phyloP scores from a whole-genome alignment of 2,329 filamentous ascomycete genomes.

The Davidsoniella australis region DNA sequence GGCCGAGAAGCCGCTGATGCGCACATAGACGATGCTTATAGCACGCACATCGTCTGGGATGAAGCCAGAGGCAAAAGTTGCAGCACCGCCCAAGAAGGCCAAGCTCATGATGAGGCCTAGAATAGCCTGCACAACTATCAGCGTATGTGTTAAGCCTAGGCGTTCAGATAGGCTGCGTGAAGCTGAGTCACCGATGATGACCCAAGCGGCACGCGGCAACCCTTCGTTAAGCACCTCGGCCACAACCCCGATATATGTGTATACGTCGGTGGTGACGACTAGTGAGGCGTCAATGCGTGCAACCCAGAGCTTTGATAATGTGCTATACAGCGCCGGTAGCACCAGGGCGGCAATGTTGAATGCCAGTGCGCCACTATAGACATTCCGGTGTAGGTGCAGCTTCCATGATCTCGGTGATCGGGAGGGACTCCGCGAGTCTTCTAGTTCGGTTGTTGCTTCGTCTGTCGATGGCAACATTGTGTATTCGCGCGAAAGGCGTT shows the following conservation, averaged over 20 bases:
- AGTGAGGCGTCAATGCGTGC: conserved; percentile 44
- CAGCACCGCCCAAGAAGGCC: conserved; percentile 36
- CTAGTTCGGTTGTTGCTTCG: too few species aligned
- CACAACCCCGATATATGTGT: conserved; percentile 52
- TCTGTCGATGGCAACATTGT: too few species aligned
- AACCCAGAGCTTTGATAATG: conserved; percentile 54
- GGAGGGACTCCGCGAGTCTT: too few species aligned
- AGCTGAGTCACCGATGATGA: conserved; percentile 48
- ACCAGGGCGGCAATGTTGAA: conserved; percentile 48
- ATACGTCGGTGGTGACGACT: conserved; percentile 27
- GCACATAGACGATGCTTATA: conserved; percentile 44
- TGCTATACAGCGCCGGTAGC: conserved; percentile 49
- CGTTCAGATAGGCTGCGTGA: conserved; percentile 33
- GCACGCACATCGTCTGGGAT: conserved; percentile 41
- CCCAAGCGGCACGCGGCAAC: conserved; percentile 49
- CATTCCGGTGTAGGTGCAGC: conserved; percentile 13
- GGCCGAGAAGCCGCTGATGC: conserved; percentile 45
- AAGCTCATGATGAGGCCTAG: conserved; percentile 44
- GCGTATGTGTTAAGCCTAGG: conserved; percentile 27
- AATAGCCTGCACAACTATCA: conserved; percentile 41
- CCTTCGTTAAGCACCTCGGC: conserved; percentile 58
- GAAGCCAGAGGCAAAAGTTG: conserved; percentile 40
- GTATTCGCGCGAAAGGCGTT: too few species aligned
- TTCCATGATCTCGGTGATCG: too few species aligned
- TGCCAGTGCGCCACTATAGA: conserved; percentile 37